Conservation (phyloP, 1,139 yeast species). For the Yamadazyma trypodendri region DNA sequence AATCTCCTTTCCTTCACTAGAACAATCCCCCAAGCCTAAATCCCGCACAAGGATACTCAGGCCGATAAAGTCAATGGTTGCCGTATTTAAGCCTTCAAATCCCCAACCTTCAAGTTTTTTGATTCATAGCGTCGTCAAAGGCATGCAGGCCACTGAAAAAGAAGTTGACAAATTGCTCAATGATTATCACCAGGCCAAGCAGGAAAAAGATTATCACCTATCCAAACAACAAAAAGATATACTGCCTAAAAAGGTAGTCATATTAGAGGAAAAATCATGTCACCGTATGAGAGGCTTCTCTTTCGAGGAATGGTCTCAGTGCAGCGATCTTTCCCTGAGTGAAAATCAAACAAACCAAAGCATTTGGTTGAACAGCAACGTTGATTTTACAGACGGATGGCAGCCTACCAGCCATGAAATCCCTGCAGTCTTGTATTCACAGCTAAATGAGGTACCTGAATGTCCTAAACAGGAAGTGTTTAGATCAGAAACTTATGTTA, state of each 20-base stretch:
- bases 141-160: neutral
- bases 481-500: neutral
- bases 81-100: neutral
- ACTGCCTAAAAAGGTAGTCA: no score
- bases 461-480: neutral
- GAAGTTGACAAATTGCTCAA: neutral
- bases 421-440: conserved; percentile 1
- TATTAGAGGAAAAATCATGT: no score
- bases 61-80: neutral
- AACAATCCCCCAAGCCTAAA: no score
- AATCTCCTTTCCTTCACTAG: no score
- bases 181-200: neutral
- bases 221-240: no score
- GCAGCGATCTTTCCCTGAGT: neutral
- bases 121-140: neutral
- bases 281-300: neutral
- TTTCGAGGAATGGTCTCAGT: neutral
- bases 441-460: neutral
- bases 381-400: neutral
- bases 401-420: neutral
- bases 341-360: neutral
- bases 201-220: no score
- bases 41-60: neutral
- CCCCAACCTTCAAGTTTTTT: neutral
- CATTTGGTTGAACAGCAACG: neutral